These are phyloP conservation scores for Alternaria panax DNA, from an alignment of 2,329 filamentous ascomycete genomes.

Conservation along the genomic window DNA sequence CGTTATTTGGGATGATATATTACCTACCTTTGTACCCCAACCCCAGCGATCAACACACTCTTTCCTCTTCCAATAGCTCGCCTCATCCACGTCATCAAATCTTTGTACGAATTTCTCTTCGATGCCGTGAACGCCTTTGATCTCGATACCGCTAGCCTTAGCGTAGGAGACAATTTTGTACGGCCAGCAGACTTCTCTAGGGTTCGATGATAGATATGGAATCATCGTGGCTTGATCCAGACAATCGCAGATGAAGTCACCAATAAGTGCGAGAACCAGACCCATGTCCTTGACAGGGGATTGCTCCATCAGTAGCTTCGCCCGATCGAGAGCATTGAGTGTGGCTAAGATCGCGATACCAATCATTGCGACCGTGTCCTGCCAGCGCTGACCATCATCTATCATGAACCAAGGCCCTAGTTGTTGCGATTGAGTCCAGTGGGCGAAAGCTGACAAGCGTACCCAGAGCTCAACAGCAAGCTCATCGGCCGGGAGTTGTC, in stretches of 20 bases:
- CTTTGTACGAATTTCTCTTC: constrained; percentile 14
- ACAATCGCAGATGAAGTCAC: constrained; percentile 12
- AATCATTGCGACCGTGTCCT: constrained; percentile 13
- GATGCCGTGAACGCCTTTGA: constrained; percentile 11
- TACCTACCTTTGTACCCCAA: constrained; percentile 16
- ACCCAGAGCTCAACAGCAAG: constrained; percentile 17
- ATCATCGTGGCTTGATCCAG: constrained; percentile 1
- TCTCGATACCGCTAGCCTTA: constrained; percentile 3
- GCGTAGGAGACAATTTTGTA: constrained; percentile 7
- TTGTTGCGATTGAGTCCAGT: constrained; percentile 9
- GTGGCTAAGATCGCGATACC: constrained; percentile 15
- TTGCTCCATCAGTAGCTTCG: constrained; percentile 12
- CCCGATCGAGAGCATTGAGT: constrained; percentile 19
- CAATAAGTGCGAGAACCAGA: constrained; percentile 16
- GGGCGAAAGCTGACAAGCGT: constrained; percentile 14
- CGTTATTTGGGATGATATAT: not conserved
- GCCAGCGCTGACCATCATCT: constrained; percentile 13
- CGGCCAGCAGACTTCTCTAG: constrained; percentile 6
- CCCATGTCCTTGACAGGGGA: constrained; percentile 19
- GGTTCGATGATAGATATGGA: constrained; percentile 4
- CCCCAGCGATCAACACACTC: constrained; percentile 18
- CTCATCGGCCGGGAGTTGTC: constrained; percentile 1
- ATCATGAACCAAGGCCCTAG: constrained; percentile 14
- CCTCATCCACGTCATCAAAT: constrained; percentile 9
- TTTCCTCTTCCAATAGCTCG: constrained; percentile 12